Conservation (phyloP, 1,139 yeast genomes). For the Diutina pseudorugosa region DNA sequence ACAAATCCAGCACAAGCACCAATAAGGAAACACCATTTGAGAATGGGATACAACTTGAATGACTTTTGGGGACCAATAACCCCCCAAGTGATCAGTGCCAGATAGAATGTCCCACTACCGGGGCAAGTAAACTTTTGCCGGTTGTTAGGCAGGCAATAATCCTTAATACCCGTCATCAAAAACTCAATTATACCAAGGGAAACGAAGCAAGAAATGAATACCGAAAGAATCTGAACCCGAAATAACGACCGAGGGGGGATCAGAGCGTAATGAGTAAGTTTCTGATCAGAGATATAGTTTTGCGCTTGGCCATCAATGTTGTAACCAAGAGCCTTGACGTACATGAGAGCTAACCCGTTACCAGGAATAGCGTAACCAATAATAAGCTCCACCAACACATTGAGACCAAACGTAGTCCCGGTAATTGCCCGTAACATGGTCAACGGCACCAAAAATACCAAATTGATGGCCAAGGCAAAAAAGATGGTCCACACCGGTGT, state of each 20-base stretch:
- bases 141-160: constrained; percentile 34
- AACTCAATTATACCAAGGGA: constrained; percentile 42
- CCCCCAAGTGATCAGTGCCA: constrained; percentile 49
- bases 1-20: constrained; percentile 55
- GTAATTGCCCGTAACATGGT: constrained; percentile 38
- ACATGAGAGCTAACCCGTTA: constrained; percentile 47
- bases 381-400: constrained; percentile 47
- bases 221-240: constrained; percentile 42
- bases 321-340: constrained; percentile 45
- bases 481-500: constrained; percentile 49
- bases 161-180: constrained; percentile 24
- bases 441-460: constrained; percentile 42
- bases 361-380: constrained; percentile 56
- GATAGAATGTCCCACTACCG: constrained; percentile 30
- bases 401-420: constrained; percentile 40
- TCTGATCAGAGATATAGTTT: constrained; percentile 40
- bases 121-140: constrained; percentile 36
- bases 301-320: constrained; percentile 55
- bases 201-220: constrained; percentile 31
- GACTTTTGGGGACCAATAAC: constrained; percentile 46
- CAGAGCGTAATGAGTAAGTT: constrained; percentile 48
- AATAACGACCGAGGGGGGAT: constrained; percentile 52
- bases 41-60: constrained; percentile 12
- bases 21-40: constrained; percentile 47
- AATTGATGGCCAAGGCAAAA: constrained; percentile 41